phyloP scores from a whole-genome alignment of 148 eudicot genomes.

The Fallopia convolvulus region DNA sequence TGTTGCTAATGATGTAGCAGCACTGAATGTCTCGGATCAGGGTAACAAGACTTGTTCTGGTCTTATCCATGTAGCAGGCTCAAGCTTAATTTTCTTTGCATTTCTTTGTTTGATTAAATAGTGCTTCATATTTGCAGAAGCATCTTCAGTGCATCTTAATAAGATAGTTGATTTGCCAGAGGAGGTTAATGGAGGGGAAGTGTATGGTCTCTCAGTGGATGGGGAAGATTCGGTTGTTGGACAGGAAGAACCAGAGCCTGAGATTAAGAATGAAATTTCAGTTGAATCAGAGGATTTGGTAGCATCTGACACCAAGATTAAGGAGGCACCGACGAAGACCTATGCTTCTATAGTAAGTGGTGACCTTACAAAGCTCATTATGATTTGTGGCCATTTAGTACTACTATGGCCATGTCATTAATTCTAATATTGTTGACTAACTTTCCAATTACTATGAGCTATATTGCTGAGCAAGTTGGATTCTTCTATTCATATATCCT shows the following conservation, averaged over 20 bases:
- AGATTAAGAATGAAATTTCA: constrained; percentile 48
- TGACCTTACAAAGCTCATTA: not conserved
- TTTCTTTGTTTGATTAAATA: not conserved
- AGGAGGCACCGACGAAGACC: constrained; percentile 62
- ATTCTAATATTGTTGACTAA: not conserved
- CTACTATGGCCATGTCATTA: not conserved
- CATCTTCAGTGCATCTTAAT: constrained; percentile 33
- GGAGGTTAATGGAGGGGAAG: constrained; percentile 41
- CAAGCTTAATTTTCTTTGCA: not conserved
- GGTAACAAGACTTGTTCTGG: constrained; percentile 27
- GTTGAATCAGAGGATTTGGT: constrained; percentile 30
- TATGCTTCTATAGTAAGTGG: constrained; percentile 90
- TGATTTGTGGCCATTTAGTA: not conserved
- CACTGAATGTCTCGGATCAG: constrained; percentile 29
- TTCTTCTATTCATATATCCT: no score
- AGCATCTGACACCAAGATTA: constrained; percentile 42
- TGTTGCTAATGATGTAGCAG: constrained; percentile 23
- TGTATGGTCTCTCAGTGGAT: constrained; percentile 31
- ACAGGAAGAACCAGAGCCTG: constrained; percentile 63
- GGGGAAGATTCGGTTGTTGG: constrained; percentile 36
- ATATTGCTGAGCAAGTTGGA: not conserved
- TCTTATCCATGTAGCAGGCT: not conserved
- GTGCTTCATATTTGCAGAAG: constrained; percentile 19
- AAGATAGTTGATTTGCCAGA: constrained; percentile 25
- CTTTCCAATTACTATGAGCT: not conserved